A percentile compares a stretch with the other conserved stretches of the same genome.
Evolutionary conservation across 768 basidiomycete species (phyloP).

Genomic region (Gyrodon lividus): DNA sequence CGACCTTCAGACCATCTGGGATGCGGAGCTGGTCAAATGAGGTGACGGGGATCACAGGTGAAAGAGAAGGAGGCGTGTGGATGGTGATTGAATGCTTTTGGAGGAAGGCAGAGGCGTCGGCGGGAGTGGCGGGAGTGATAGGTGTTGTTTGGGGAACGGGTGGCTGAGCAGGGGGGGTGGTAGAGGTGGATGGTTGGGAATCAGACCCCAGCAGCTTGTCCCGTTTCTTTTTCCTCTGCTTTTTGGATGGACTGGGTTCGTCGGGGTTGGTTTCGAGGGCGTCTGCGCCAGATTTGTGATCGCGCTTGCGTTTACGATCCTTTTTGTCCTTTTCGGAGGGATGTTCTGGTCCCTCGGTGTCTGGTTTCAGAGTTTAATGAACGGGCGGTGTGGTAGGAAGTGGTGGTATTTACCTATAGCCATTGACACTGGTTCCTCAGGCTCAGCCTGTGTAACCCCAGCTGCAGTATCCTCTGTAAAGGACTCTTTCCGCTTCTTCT

Average conservation of each 20-base stretch:
- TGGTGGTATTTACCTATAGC: conserved; percentile 2
- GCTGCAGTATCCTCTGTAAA: background rate
- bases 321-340: conserved; percentile 14
- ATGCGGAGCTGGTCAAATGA: conserved; percentile 75
- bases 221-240: conserved; percentile 27
- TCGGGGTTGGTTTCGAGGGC: background rate
- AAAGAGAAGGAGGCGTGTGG: conserved; percentile 46
- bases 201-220: conserved; percentile 9
- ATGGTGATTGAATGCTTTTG: conserved; percentile 73
- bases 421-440: background rate
- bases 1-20: conserved; percentile 55
- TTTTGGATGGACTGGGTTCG: conserved; percentile 17
- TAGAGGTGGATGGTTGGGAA: conserved; percentile 1
- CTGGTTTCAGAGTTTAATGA: background rate
- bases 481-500: conserved; percentile 10
- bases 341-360: conserved; percentile 2
- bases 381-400: no score
- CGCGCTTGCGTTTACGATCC: conserved; percentile 27
- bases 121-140: conserved; percentile 6
- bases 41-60: conserved; percentile 61
- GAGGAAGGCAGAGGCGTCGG: conserved; percentile 64
- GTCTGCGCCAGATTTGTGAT: conserved; percentile 2
- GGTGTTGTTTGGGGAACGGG: conserved; percentile 12
- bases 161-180: conserved; percentile 15
- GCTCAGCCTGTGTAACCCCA: background rate